These are phyloP conservation scores for Petunia hybrid DNA, from an alignment of 305 asterid genomes.

Conservation along the genomic window DNA sequence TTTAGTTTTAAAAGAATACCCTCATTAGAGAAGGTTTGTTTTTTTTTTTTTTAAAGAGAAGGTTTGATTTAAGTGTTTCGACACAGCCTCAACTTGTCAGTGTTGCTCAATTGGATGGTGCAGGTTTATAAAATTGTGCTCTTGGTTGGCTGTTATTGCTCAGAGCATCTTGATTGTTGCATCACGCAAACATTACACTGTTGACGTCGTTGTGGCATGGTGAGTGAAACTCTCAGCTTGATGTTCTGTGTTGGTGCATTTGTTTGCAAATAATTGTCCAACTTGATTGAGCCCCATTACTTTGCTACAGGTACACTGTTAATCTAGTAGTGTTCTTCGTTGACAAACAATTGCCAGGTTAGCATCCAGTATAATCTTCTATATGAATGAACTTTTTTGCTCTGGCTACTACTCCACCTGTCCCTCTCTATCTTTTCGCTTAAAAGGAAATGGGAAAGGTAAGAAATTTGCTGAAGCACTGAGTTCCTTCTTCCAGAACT, in stretches of 20 bases:
- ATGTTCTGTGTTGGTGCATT: constrained; percentile 16
- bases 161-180: constrained; percentile 94
- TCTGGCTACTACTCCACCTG: not conserved
- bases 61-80: not conserved
- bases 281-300: constrained; percentile 13
- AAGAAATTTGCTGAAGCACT: constrained; percentile 11
- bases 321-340: constrained; percentile 89
- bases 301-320: constrained; percentile 80
- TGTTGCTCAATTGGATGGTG: constrained; percentile 29
- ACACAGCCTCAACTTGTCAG: not conserved
- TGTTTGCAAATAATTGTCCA: not conserved
- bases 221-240: constrained; percentile 39
- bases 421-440: not conserved
- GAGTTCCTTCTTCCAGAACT: constrained; percentile 51
- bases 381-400: not conserved
- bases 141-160: constrained; percentile 72
- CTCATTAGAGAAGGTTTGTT: not conserved
- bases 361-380: constrained; percentile 16
- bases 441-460: not conserved
- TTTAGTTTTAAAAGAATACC: not conserved
- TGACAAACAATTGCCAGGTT: constrained; percentile 87
- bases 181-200: constrained; percentile 91
- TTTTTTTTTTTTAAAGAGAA: not conserved
- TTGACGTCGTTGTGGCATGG: constrained; percentile 96
- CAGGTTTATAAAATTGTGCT: constrained; percentile 77